A percentile compares a stretch with the other conserved stretches of the same genome.
Conservation (phyloP, 495 filamentous ascomycete species). For the Hamigera avellanea region DNA sequence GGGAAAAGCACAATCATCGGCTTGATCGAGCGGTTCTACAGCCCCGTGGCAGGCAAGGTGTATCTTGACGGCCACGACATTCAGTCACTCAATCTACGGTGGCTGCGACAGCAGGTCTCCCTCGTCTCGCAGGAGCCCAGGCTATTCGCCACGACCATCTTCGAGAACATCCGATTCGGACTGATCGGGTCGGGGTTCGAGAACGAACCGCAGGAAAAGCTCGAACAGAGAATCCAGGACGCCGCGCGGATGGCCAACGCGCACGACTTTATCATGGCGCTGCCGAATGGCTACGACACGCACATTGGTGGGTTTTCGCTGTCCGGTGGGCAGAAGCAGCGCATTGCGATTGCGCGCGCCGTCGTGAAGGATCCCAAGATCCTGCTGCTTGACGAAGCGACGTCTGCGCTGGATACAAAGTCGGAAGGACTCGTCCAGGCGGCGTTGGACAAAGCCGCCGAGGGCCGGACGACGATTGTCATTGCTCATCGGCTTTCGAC, state of each 20-base stretch:
- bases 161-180: conserved; percentile 5
- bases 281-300: conserved; percentile 9
- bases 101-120: conserved; percentile 7
- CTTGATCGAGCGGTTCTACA: conserved; percentile 39
- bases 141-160: conserved; percentile 8
- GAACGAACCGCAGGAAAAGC: neutral
- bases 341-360: conserved; percentile 32
- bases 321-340: conserved; percentile 29
- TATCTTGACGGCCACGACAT: conserved; percentile 12
- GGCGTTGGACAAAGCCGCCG: conserved; percentile 12
- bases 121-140: conserved; percentile 6
- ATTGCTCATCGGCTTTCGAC: conserved; percentile 42
- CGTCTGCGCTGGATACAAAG: conserved; percentile 38
- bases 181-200: conserved; percentile 1
- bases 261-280: conserved; percentile 9
- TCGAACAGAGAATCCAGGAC: no score
- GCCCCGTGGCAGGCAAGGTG: conserved; percentile 26
- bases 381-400: conserved; percentile 41
- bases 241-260: conserved; percentile 20
- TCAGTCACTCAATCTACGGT: conserved; percentile 4
- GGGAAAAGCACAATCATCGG: conserved; percentile 39
- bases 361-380: conserved; percentile 26
- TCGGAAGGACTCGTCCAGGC: conserved; percentile 18
- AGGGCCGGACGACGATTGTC: conserved; percentile 19
- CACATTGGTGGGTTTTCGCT: conserved; percentile 8